Evolutionary conservation across 305 asterid species (phyloP), one percentile per base, ranked within the genome.

Genomic region (Fraxinus dipetala): DNA sequence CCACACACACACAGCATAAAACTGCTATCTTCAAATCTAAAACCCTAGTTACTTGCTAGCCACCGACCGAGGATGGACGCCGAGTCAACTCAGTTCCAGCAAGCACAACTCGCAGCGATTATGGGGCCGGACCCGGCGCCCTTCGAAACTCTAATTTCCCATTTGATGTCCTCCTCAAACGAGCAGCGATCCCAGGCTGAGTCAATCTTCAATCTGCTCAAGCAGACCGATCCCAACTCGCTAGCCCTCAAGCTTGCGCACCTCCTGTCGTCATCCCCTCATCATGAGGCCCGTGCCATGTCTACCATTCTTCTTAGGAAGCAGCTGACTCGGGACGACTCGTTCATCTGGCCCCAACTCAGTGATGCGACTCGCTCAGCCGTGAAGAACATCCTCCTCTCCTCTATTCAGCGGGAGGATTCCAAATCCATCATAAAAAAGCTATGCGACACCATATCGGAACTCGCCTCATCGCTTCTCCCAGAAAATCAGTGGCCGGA

Each of bases 401-500:
- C 89, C 0, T 86, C 92, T 8, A 86, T 94, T 75, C 98, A 93
- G 85, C 90, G 82, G 6, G 98, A 94, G 85, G 92, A 91, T 38
- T 67, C 88, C 4, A 93, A 92, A 87, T 88, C 96, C 4, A 87
- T 88, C n/a, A 86, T 82, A 0, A 92, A 89, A 82, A 94, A 94
- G 87, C 87, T 94, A 0, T 94, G 98, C 72, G 98, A 94, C 65
- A 94, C 98, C 10, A 82, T 94, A 0, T 93, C 98, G 4, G 97
- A 94, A 85, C 88, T 94, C 0, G 98, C 98, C 0, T 93, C 98
- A 0, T 88, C 94, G 6, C 90, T 94, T 59, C 36, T 94, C 65
- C 97, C 97, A 0, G 98, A 93, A 0, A 91, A 91, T 59, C 87
- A 88, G 78, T 94, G 98, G 98, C 94, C 95, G 0, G 97, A 94